Base-by-base conservation (phyloP, 2,329 filamentous ascomycete genomes). In the Fusarium albosuccineum region DNA sequence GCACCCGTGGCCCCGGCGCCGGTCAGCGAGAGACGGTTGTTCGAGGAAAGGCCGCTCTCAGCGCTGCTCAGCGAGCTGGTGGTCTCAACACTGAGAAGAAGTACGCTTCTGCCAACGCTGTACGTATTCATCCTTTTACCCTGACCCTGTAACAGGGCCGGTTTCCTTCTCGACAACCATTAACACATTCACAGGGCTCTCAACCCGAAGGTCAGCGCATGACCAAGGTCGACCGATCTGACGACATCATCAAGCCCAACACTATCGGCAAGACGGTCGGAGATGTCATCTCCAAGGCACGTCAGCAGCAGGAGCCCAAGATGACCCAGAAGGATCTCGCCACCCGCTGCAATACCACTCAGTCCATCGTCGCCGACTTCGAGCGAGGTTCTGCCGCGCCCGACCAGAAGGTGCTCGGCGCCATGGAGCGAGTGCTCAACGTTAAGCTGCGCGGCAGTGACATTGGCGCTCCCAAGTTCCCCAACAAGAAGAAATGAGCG, bases 161-260 rank as follows among this genome's bases (percentile, higher is more conserved):
- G 34, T 37, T 17, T 9, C 33, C 11, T 2, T 41, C 9, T 2
- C 22, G 10, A 33, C 22, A 39, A 17, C 5, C 17, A 27, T 62
- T 78, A 42, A 76, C 53, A 50, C 22, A n/a, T 33, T 27, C 7
- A 13, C 22, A 80, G 79, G 30, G 64, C 16, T 67, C 71, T 26
- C 66, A 71, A 54, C 73, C 73, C 70, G 95, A 98, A 82, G 96
- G 96, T 73, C 96, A 99, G 83, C 94, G 93, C 78, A 87, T 98
- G 70, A 98, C 96, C 72, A 97, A 98, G 86, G 94, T 99, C 80
- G 96, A 98, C 86, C 94, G 95, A 73, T 91, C 90, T 78, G 94
- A 98, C 85, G 96, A 97, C 79, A 97, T 97, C 82, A 91, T 98
- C 82, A 97, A 97, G 85, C 94, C 94, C 77, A 97, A 97, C 84